Evolutionary conservation across 495 filamentous ascomycete genomes (phyloP), one percentile per base, ranked within the genome.

Genomic region (Saxispiralis lemnorum): DNA sequence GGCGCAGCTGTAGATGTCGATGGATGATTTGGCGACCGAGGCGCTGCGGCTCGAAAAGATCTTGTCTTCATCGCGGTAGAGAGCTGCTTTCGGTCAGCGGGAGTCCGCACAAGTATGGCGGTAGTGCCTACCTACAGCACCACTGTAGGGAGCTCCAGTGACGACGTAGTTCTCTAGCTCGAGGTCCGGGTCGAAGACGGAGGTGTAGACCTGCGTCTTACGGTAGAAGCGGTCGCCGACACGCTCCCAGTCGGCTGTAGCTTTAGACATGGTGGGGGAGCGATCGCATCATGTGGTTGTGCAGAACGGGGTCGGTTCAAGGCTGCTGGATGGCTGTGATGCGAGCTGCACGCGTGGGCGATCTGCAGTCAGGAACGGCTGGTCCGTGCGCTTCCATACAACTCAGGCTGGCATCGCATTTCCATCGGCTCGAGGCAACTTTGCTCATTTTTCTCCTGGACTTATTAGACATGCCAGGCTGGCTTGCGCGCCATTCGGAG

Each of bases 111-210:
- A 13, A n/a, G 38, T 41, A 20, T 33, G n/a, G 35, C 35, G 10
- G 30, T 30, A 12, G 46, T 43, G 46, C 72, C 52, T 76, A 93
- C 85, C 85, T 60, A 93, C 68, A 55, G 92, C 87, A 49, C 89
- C 89, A 51, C 81, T 83, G 59, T 87, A 94, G n/a, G 87, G 85
- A 55, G 92, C 92, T 49, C 85, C 89, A 31, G 76, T 78, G 55
- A 93, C 76, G 56, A 92, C 69, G 67, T 92, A 93, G 65, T 93
- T 88, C 60, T 93, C 88, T 56, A 97, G 70, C 64, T 97, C 87
- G 43, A 93, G 68, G 53, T 93, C 84, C 48, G 81, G 75, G 56
- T 87, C 81, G 63, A 95, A 96, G 52, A 97, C 70, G 48, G 75
- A 79, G 45, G 84, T 85, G 67, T 96, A 97, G 31, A 93, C 70